Evolutionary conservation across 371 early-diverging fungal species (phyloP), one percentile per base, ranked within the genome.

Genomic region (Mucor racemosus): DNA sequence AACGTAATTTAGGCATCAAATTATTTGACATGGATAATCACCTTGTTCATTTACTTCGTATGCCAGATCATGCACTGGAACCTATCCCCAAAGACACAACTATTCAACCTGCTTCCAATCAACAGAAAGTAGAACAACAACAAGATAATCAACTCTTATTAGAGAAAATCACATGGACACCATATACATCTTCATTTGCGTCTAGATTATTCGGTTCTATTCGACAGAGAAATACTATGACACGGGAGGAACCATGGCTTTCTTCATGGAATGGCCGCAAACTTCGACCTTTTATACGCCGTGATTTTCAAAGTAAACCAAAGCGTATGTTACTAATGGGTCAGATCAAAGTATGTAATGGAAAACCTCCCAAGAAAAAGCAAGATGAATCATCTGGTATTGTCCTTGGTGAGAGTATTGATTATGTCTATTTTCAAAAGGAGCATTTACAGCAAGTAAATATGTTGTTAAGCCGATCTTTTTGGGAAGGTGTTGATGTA

Each of bases 401-500:
- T 8, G 44, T 71, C 10, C 15, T 58, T 46, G 60, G 67, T 36
- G 72, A 66, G n/a, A 86, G 91, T 7, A 93, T 97, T 40, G 95
- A 95, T 68, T 96, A 91, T 65, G 89, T 92, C 41, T 88, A 94
- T 71, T 87, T 97, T 64, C 88, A 91, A 60, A 73, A 72, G 33
- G 81, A 87, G 64, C 94, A 94, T 79, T 72, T 95, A 13, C 60
- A 65, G 9, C 93, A 92, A 65, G 94, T 92, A 35, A 97, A 97
- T 68, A 84, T 76, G 50, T 73, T 93, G 53, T 74, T 97, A 19
- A 82, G 86, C 42, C 81, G 88, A 19, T 82, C 88, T n/a, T 97
- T 97, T 76, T 97, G 97, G 97, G 94, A 94, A 9, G 94, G 94
- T 9, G 94, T 97, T 48, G 95, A 97, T 75, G 94, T 97, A 62